Percentiles rank a stretch among this genome's conserved stretches.
phyloP scores from a whole-genome alignment of 768 basidiomycete species.

The Phaeotremella skinneri region DNA sequence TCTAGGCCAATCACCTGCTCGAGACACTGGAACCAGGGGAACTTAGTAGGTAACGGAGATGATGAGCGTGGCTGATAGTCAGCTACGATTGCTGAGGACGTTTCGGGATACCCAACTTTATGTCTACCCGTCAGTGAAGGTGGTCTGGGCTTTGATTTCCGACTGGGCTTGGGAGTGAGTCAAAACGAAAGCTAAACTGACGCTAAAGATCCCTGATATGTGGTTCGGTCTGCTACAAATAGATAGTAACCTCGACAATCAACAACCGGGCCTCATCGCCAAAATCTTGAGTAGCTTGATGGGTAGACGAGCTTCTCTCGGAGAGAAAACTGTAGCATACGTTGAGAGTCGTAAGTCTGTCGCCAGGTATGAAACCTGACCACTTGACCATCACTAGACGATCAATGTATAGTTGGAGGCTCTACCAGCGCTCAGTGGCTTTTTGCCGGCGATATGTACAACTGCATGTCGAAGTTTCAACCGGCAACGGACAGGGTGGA shows the following conservation, averaged over 20 bases:
- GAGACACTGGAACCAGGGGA: not conserved
- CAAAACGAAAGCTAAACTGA: not conserved
- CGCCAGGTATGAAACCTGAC: not conserved
- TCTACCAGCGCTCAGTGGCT: conserved; percentile 27
- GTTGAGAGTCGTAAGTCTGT: conserved; percentile 26
- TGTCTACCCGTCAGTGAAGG: conserved; percentile 10
- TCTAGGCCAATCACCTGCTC: conserved; percentile 2
- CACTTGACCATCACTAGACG: conserved; percentile 11
- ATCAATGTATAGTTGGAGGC: conserved; percentile 26
- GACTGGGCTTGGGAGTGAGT: conserved; percentile 19
- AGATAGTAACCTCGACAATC: not conserved
- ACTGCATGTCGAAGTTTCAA: conserved; percentile 16
- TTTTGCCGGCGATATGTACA: conserved; percentile 28
- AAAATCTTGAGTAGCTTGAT: conserved; percentile 10
- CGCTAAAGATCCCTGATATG: conserved; percentile 11
- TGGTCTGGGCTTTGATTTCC: conserved; percentile 25
- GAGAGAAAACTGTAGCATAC: conserved; percentile 18
- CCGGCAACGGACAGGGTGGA: conserved; percentile 4
- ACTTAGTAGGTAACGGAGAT: not conserved
- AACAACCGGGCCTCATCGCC: conserved; percentile 1
- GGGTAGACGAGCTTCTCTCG: conserved; percentile 14
- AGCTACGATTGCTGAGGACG: conserved; percentile 30
- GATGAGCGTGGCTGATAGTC: not conserved
- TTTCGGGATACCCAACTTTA: conserved; percentile 28
- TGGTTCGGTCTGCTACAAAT: conserved; percentile 7